Conservation (phyloP, 2,329 filamentous ascomycete genomes). For the Alternaria postmessia region DNA sequence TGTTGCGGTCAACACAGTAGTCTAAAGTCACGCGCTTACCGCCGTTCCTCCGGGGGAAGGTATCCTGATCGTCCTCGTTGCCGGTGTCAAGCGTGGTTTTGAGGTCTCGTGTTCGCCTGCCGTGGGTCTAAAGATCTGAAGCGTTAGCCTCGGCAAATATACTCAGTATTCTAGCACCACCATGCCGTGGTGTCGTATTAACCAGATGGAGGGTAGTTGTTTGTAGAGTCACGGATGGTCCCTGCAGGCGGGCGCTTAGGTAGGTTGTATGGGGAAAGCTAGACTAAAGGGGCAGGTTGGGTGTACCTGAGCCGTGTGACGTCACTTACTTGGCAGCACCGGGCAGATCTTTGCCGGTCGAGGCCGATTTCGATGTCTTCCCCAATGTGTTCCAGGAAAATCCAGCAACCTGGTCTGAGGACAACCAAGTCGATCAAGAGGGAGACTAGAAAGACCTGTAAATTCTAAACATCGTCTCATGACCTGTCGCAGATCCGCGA, state of each 20-base stretch:
- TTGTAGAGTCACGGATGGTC: not conserved
- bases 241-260: conserved; percentile 1
- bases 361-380: not conserved
- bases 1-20: conserved; percentile 1
- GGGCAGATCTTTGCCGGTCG: not conserved
- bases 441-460: not conserved
- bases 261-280: not conserved
- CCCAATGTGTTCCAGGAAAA: not conserved
- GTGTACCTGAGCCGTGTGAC: not conserved
- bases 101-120: conserved; percentile 2
- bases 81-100: not conserved
- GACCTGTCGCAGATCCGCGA: not conserved
- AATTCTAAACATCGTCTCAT: not conserved
- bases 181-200: not conserved
- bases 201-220: not conserved
- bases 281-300: not conserved
- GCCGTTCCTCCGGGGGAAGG: not conserved
- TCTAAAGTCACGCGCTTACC: not conserved
- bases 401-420: not conserved
- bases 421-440: not conserved
- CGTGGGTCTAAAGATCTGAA: not conserved
- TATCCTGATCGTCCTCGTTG: not conserved
- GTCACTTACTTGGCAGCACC: not conserved
- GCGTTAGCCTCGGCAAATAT: not conserved
- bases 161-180: not conserved